These are phyloP conservation scores for Albifimbria verrucaria DNA, from an alignment of 2,329 filamentous ascomycete genomes.

Conservation along the genomic window DNA sequence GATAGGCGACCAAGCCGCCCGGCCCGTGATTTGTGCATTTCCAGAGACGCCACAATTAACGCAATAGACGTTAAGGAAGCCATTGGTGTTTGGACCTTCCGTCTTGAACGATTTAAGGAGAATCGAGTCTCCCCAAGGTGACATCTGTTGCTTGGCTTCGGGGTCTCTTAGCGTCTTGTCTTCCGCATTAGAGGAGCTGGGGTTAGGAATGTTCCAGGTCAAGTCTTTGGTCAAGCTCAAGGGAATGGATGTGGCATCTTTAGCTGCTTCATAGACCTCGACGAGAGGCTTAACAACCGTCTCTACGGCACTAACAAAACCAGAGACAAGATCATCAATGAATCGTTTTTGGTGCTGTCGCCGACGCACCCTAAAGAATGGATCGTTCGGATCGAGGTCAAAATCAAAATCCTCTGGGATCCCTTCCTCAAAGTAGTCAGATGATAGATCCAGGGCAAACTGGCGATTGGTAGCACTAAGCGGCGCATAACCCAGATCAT, in stretches of 20 bases:
- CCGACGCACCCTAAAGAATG: conserved; percentile 7
- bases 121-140: conserved; percentile 25
- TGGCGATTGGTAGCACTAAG: conserved; percentile 8
- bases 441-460: conserved; percentile 8
- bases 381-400: too few species aligned
- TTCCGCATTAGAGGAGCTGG: conserved; percentile 1
- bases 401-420: too few species aligned
- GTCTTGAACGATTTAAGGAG: conserved; percentile 23
- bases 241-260: too few species aligned
- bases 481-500: conserved; percentile 16
- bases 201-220: conserved; percentile 16
- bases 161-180: conserved; percentile 14
- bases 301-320: not conserved
- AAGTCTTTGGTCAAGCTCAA: conserved; percentile 12
- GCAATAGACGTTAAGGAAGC: conserved; percentile 25
- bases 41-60: conserved; percentile 26
- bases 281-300: too few species aligned
- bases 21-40: conserved; percentile 18
- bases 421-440: not conserved
- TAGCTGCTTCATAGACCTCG: too few species aligned
- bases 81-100: too few species aligned
- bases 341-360: not conserved
- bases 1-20: conserved; percentile 17
- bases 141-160: conserved; percentile 14
- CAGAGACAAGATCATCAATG: not conserved